Evolutionary conservation across 2,329 filamentous ascomycete genomes (phyloP), one percentile per base, ranked within the genome.

Genomic region (Fusarium temperatum): DNA sequence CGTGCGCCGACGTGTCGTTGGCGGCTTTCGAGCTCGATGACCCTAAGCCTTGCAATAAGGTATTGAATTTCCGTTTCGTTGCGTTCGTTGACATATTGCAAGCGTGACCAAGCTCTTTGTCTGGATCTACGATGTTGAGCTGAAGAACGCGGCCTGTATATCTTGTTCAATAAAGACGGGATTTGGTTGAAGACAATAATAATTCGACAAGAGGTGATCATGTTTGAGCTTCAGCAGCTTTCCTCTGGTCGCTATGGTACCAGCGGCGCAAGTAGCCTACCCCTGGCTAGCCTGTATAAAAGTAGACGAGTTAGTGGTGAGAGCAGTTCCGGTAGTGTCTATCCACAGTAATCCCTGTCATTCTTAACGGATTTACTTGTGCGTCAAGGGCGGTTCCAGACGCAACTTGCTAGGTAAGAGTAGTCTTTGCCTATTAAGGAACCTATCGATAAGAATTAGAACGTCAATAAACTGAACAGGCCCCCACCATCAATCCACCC

Each of bases 21-120:
- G 42, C 42, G 30, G 68, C 59, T 71, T 38, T 74, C n/a, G 73
- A 35, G n/a, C 74, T 74, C 8, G 81, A 75, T 45, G 84, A 89
- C 78, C 89, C 89, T 76, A 92, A 87, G 74, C 89, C 86, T 79
- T 94, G 92, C 35, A 95, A 86, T 22, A 95, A 87, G 77, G 89
- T 88, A 82, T 95, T 93, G 85, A 95, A 95, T 82, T 95, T 95
- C 77, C 93, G 89, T 84, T 95, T 96, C n/a, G 92, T 94, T 30
- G 92, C 89, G 80, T 93, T 93, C 86, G 54, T 70, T 8, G 68
- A 70, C 67, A 95, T 93, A 72, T 68, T 84, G 47, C 18, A 22
- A 50, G 28, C n/a, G 38, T 28, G 11, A 8, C 18, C 14, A n/a
- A 35, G 35, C 22, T 54, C n/a, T 24, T 30, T 48, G n/a, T 50